Base-by-base conservation (phyloP, 1,139 yeast genomes). In the Kurtzmaniella quercitrusa region DNA sequence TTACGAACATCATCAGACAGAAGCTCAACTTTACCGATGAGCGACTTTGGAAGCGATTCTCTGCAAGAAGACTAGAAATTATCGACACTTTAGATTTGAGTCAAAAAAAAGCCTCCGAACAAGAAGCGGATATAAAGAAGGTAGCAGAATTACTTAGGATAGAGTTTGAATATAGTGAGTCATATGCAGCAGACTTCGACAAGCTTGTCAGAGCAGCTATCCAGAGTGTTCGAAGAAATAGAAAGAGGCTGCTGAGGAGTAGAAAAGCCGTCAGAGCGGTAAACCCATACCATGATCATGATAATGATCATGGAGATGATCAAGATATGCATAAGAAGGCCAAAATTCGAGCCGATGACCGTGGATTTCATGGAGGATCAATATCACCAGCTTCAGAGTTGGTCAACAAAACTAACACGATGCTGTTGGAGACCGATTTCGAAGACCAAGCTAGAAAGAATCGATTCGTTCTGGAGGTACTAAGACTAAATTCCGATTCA, bases 171-270 rank as follows among this genome's bases (percentile, higher is more conserved):
- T 91, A 83, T 58, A 77, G 82, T 1, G 65, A 63, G 8, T 77
- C 75, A 3, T 70, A 77, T 25, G 66, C 81, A 34, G 66, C 70
- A 1, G 98, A 91, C 53, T 91, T 93, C 59, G 96, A 90, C 60
- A 85, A 85, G 60, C 74, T 93, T 38, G 97, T 93, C 0, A 70
- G 96, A 29, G 95, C 96, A 2, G 98, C 96, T 0, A 85, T 93
- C 23, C 98, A 93, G 50, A 70, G 76, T 48, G 79, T 70, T 2
- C 51, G 79, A 40, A 55, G 79, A 42, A 73, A 73, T 50, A 53
- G 79, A 18, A 73, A 73, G 48, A 49, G 79, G 44, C 64, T 71
- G 15, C 60, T 69, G 29, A 67, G 70, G 47, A 50, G 72, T 0
- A 59, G 56, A 39, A 48, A 54, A 34, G 34, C 11, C 12, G 16